Conservation (phyloP, 2,329 filamentous ascomycete species). For the Hymenoscyphus fraxineus region DNA sequence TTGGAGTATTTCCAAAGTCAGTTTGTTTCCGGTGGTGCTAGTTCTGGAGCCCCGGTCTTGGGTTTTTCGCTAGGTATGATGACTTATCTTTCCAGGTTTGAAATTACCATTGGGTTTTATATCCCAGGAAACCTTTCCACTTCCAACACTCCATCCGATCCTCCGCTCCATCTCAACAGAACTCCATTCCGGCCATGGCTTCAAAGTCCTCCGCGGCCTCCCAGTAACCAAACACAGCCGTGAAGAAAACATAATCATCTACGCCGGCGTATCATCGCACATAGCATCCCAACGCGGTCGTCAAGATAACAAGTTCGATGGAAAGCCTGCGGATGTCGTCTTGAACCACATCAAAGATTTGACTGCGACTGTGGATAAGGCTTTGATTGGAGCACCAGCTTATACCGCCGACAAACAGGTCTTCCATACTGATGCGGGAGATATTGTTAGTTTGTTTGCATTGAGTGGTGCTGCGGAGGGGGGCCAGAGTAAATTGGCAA, state of each 20-base stretch:
- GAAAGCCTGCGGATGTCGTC: slow-evolving; percentile 48
- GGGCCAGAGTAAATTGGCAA: slow-evolving; percentile 50
- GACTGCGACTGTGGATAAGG: slow-evolving; percentile 35
- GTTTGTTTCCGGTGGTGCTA: background rate
- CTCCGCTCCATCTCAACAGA: slow-evolving; percentile 36
- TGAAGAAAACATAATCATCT: slow-evolving; percentile 40
- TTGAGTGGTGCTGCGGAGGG: slow-evolving; percentile 45
- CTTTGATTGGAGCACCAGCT: slow-evolving; percentile 52
- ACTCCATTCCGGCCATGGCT: slow-evolving; percentile 41
- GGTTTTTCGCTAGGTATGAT: background rate
- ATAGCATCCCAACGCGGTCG: slow-evolving; percentile 39
- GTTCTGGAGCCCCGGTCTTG: background rate
- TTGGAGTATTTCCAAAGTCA: slow-evolving; percentile 38
- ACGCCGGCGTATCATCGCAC: slow-evolving; percentile 41
- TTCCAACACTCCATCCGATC: slow-evolving; percentile 36
- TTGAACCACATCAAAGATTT: slow-evolving; percentile 62
- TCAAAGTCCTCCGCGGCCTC: slow-evolving; percentile 43
- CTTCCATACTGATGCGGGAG: slow-evolving; percentile 55
- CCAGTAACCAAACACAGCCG: slow-evolving; percentile 36
- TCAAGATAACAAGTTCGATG: slow-evolving; percentile 41
- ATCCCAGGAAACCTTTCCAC: slow-evolving; percentile 41
- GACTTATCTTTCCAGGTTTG: slow-evolving; percentile 16
- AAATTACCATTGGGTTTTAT: slow-evolving; percentile 40
- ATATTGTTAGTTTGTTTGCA: slow-evolving; percentile 49
- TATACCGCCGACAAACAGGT: slow-evolving; percentile 59